Evolutionary conservation across 2,329 filamentous ascomycete genomes (phyloP).

Genomic region (Alternaria sp.): DNA sequence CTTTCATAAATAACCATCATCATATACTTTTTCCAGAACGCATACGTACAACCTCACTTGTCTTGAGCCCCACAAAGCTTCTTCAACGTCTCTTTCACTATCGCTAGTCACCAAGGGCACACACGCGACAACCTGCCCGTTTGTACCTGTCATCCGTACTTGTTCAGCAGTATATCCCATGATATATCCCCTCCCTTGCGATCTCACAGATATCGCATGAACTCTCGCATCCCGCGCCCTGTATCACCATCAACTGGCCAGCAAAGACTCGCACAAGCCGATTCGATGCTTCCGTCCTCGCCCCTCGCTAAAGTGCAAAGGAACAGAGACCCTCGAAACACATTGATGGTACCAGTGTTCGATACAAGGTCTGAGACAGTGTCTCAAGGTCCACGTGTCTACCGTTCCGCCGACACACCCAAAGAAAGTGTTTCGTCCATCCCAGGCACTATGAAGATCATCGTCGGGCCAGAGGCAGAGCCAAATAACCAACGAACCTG

Average conservation of each 20-base stretch:
- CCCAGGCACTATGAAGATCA: slow-evolving; percentile 11
- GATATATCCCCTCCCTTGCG: neutral
- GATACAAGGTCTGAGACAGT: neutral
- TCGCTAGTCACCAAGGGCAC: neutral
- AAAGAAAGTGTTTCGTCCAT: neutral
- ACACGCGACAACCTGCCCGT: slow-evolving; percentile 9
- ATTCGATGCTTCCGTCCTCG: slow-evolving; percentile 7
- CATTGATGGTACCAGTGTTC: neutral
- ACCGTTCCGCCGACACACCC: neutral
- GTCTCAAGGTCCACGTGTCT: neutral
- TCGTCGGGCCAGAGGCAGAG: slow-evolving; percentile 7
- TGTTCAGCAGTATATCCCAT: neutral
- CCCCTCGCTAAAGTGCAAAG: neutral
- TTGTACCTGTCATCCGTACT: slow-evolving; percentile 6
- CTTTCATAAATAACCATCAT: neutral
- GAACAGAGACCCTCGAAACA: neutral
- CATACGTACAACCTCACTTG: neutral
- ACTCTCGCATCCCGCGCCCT: neutral
- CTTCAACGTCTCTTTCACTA: neutral
- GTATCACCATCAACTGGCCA: neutral
- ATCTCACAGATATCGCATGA: neutral
- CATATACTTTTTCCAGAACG: neutral
- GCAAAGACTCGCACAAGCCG: neutral
- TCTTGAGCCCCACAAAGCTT: neutral
- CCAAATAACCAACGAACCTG: slow-evolving; percentile 13